Conservation (phyloP, 108 stramenopile species). For the Asterionellopsis glacialis region DNA sequence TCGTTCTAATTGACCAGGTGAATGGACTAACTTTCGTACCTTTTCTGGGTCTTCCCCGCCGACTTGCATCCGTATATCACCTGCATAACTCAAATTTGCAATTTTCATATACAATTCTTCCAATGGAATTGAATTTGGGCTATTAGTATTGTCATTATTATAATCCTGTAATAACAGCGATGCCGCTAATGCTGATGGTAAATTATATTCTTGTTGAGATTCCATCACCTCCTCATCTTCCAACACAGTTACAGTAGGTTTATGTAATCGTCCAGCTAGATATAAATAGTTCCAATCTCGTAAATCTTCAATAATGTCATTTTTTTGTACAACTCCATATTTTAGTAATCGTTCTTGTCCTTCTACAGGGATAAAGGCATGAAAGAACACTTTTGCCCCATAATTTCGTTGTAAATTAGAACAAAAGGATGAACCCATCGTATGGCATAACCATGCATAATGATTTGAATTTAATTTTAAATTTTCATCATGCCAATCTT, state of each 20-base stretch:
- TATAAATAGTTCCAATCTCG: conserved; percentile 69
- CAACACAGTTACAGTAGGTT: conserved; percentile 56
- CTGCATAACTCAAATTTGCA: conserved; percentile 70
- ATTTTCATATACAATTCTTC: conserved; percentile 37
- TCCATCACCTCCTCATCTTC: conserved; percentile 23
- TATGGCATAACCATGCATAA: conserved; percentile 28
- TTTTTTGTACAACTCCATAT: conserved; percentile 68
- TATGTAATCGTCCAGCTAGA: conserved; percentile 79
- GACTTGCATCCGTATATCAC: conserved; percentile 77
- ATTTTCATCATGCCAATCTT: conserved; percentile 59
- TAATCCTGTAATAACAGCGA: conserved; percentile 44
- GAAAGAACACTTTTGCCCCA: conserved; percentile 42
- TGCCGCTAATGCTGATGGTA: conserved; percentile 57
- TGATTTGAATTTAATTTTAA: conserved; percentile 51
- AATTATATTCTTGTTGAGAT: conserved; percentile 44
- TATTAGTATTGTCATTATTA: not conserved
- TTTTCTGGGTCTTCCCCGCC: conserved; percentile 85
- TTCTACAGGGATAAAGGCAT: conserved; percentile 31
- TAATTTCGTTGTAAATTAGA: conserved; percentile 17
- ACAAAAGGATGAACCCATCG: not conserved
- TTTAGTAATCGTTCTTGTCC: conserved; percentile 43
- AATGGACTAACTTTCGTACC: conserved; percentile 53
- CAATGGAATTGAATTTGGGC: conserved; percentile 7
- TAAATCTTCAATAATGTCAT: conserved; percentile 60
- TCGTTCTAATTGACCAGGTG: conserved; percentile 65